Base-by-base conservation (phyloP, 345 rosid genomes). In the Murraya koenigii region DNA sequence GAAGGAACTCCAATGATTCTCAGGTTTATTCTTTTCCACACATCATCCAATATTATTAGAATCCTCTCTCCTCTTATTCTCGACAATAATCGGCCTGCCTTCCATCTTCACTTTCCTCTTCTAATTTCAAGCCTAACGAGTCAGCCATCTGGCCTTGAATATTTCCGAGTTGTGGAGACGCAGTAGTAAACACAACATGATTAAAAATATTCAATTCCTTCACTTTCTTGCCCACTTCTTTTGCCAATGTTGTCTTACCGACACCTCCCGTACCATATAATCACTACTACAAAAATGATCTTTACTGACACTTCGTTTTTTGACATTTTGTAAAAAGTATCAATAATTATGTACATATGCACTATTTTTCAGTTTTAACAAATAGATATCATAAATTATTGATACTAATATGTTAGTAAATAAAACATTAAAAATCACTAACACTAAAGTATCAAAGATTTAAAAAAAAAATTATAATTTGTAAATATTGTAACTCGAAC, bases 241-340 rank as follows among this genome's bases (percentile, higher is more conserved):
- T 72, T 25, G 77, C 77, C 67, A 79, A 49, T 30, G 85, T 79
- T 4, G 81, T 81, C 30, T 81, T 77, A 61, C 84, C 80, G 0
- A 77, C 69, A 1, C 80, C 80, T 1, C 76, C 60, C 66, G 38
- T 59, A 3, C 4, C 8, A 75, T 79, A 11, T 70, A 30, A 75
- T n/a, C n/a, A n/a, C n/a, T n/a, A n/a, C n/a, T n/a, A n/a, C n/a
- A n/a, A n/a, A n/a, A n/a, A n/a, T n/a, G n/a, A n/a, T n/a, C n/a
- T n/a, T n/a, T n/a, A n/a, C n/a, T n/a, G n/a, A n/a, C n/a, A n/a
- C n/a, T n/a, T n/a, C n/a, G n/a, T n/a, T n/a, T n/a, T n/a, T n/a
- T n/a, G n/a, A n/a, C n/a, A n/a, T n/a, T n/a, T n/a, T n/a, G n/a
- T n/a, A n/a, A n/a, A n/a, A n/a, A n/a, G n/a, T n/a, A n/a, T n/a